These are phyloP conservation scores for Globisporangium iwayamae DNA, from an alignment of 352 stramenopile genomes.

Conservation along the genomic window DNA sequence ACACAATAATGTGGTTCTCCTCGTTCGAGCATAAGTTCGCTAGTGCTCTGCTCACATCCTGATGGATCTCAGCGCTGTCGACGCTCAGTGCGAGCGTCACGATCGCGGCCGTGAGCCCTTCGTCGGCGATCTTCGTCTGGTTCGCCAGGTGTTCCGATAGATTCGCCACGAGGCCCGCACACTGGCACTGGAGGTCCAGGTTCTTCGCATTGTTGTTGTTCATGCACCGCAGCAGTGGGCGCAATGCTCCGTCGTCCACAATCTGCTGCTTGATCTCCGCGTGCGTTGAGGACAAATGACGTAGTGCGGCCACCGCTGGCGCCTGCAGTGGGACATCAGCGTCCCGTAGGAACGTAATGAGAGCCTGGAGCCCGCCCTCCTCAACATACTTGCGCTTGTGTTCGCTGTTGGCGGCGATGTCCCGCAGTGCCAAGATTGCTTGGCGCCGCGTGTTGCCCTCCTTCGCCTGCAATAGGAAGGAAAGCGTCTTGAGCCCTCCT, in stretches of 20 bases:
- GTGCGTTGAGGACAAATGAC: constrained; percentile 85
- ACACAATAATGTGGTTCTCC: constrained; percentile 91
- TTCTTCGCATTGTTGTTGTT: constrained; percentile 61
- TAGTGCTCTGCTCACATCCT: constrained; percentile 90
- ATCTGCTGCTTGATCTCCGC: constrained; percentile 86
- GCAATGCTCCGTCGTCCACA: constrained; percentile 75
- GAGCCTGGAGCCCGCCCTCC: constrained; percentile 80
- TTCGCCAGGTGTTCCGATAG: constrained; percentile 90
- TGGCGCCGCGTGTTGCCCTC: constrained; percentile 92
- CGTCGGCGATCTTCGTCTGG: constrained; percentile 90
- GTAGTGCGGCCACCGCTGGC: constrained; percentile 85
- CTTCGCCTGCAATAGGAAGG: constrained; percentile 88
- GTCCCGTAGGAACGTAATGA: constrained; percentile 88
- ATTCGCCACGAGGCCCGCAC: constrained; percentile 92
- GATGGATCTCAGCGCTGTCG: constrained; percentile 91
- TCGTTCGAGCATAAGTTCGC: constrained; percentile 95
- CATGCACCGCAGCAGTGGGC: constrained; percentile 87
- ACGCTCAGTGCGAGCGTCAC: constrained; percentile 62
- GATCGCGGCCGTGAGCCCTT: constrained; percentile 84
- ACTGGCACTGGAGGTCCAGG: constrained; percentile 92
- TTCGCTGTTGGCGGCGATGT: constrained; percentile 87
- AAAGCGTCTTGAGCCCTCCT: constrained; percentile 89
- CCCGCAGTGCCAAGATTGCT: constrained; percentile 85
- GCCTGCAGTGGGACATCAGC: constrained; percentile 88
- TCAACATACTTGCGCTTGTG: constrained; percentile 86